Evolutionary conservation across 148 eudicot genomes (phyloP).

Genomic region (Pouteria glomerata): DNA sequence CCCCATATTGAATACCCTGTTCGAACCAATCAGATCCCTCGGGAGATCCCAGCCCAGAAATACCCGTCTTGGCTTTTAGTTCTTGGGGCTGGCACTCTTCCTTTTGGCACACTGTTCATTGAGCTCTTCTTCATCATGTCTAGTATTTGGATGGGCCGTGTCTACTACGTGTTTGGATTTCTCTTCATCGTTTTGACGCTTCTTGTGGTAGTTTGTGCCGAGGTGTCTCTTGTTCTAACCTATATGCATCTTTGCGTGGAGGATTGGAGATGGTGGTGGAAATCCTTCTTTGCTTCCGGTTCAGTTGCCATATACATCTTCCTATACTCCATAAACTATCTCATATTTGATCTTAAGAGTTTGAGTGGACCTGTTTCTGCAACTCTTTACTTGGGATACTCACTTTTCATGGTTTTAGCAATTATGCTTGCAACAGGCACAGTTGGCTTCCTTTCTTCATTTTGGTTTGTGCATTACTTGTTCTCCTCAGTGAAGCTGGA

Average conservation of each 20-base stretch:
- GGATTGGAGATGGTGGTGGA: conserved; percentile 40
- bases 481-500: conserved; percentile 41
- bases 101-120: conserved; percentile 35
- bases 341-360: conserved; percentile 32
- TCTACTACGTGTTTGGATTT: conserved; percentile 34
- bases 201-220: conserved; percentile 36
- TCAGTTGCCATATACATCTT: conserved; percentile 37
- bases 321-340: conserved; percentile 28
- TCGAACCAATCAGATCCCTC: conserved; percentile 33
- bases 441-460: conserved; percentile 31
- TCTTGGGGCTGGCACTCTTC: conserved; percentile 25
- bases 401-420: conserved; percentile 28
- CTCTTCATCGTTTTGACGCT: conserved; percentile 25
- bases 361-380: conserved; percentile 37
- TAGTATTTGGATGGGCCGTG: conserved; percentile 35
- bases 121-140: conserved; percentile 41
- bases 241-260: conserved; percentile 38
- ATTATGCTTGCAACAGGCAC: conserved; percentile 38
- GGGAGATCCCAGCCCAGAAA: conserved; percentile 33
- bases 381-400: conserved; percentile 32
- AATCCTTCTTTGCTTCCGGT: conserved; percentile 37
- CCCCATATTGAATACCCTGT: conserved; percentile 31
- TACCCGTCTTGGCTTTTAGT: conserved; percentile 39
- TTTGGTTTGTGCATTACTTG: conserved; percentile 38
- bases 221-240: conserved; percentile 33